These are phyloP conservation scores for Fusarium coffeatum DNA, from an alignment of 2,329 filamentous ascomycete species.

Conservation along the genomic window DNA sequence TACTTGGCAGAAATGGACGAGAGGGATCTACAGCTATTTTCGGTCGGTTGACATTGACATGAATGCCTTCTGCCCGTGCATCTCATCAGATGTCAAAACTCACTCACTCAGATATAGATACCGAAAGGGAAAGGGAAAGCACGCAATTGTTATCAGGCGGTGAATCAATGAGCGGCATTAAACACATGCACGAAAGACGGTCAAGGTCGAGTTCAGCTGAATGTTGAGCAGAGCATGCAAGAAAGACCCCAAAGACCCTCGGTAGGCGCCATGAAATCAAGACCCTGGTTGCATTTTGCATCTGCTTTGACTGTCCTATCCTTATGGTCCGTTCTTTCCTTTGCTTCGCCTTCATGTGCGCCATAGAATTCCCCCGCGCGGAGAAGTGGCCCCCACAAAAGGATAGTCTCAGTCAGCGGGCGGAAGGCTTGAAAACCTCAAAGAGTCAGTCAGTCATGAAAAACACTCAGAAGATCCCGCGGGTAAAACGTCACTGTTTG, in stretches of 20 bases:
- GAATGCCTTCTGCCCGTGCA: neutral
- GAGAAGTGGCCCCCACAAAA: neutral
- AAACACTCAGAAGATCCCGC: neutral
- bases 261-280: slow-evolving; percentile 2
- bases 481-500: neutral
- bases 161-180: slow-evolving; percentile 31
- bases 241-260: neutral
- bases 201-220: slow-evolving; percentile 22
- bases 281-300: slow-evolving; percentile 29
- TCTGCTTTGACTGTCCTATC: neutral
- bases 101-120: neutral
- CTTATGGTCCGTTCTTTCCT: neutral
- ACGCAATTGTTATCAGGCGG: slow-evolving; percentile 20
- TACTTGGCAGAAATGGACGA: slow-evolving; percentile 5
- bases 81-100: slow-evolving; percentile 4
- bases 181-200: slow-evolving; percentile 33
- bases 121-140: slow-evolving; percentile 1
- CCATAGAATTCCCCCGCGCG: slow-evolving; percentile 30
- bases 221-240: slow-evolving; percentile 21
- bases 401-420: neutral
- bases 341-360: slow-evolving; percentile 5
- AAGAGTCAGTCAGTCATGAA: neutral
- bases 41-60: slow-evolving; percentile 1
- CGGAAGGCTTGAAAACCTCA: neutral
- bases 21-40: slow-evolving; percentile 16